Evolutionary conservation across 169 alveolate genomes (phyloP).

Genomic region (Plasmodium chabaudi): DNA sequence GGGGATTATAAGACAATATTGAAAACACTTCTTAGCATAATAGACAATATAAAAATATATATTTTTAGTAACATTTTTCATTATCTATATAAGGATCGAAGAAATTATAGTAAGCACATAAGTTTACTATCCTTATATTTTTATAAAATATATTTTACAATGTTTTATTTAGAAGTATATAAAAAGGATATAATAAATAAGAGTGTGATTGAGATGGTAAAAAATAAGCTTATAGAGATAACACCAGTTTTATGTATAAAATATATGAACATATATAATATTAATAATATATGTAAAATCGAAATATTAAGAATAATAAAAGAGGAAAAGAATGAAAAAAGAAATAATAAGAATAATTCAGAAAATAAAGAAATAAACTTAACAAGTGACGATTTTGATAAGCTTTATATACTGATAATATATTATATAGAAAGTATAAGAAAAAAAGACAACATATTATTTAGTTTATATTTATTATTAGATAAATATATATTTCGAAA

Average conservation of each 20-base stretch:
- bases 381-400: conserved; percentile 7
- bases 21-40: conserved; percentile 1
- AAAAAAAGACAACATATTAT: conserved; percentile 40
- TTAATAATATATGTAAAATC: conserved; percentile 19
- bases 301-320: conserved; percentile 12
- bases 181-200: background rate
- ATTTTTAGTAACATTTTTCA: conserved; percentile 44
- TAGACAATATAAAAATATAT: conserved; percentile 23
- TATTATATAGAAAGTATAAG: conserved; percentile 53
- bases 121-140: conserved; percentile 24
- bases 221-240: conserved; percentile 16
- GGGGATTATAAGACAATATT: background rate
- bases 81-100: conserved; percentile 13
- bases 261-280: conserved; percentile 36
- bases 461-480: conserved; percentile 28
- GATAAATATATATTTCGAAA: conserved; percentile 42
- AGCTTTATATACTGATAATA: conserved; percentile 17
- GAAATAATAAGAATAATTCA: background rate
- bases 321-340: background rate
- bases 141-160: conserved; percentile 31
- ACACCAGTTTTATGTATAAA: conserved; percentile 35
- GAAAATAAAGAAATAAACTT: background rate
- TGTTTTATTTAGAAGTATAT: conserved; percentile 18
- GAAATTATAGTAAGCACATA: conserved; percentile 8
- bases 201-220: conserved; percentile 1